Evolutionary conservation across 1,284 basidiomycete genomes (phyloP).

Genomic region (Cutaneotrichosporon dermatis): DNA sequence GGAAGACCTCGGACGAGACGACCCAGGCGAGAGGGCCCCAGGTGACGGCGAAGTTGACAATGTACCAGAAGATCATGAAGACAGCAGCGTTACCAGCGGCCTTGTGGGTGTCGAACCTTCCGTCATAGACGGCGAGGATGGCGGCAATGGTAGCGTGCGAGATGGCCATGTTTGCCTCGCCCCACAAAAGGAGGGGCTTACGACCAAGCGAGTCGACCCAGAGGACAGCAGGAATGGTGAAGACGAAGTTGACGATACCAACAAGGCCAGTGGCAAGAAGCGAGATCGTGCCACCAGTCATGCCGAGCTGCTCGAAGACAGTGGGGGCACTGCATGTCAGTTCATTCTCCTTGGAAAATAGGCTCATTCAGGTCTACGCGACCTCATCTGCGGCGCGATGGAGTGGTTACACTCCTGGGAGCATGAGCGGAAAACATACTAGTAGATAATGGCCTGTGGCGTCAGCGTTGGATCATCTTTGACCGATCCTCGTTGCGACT

Average conservation of each 20-base stretch:
- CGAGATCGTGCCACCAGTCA: conserved; percentile 53
- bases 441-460: conserved; percentile 17
- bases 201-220: conserved; percentile 47
- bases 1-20: conserved; percentile 47
- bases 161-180: conserved; percentile 44
- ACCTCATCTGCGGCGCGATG: too few species aligned
- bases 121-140: conserved; percentile 27
- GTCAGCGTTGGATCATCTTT: too few species aligned
- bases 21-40: conserved; percentile 49
- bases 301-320: conserved; percentile 20
- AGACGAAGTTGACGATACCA: conserved; percentile 58
- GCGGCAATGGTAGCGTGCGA: conserved; percentile 43
- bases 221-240: conserved; percentile 46
- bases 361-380: too few species aligned
- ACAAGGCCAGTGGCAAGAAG: conserved; percentile 76
- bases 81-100: conserved; percentile 20
- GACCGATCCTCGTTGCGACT: too few species aligned
- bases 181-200: conserved; percentile 41
- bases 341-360: too few species aligned
- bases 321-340: background rate
- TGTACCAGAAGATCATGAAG: conserved; percentile 38
- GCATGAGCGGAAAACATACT: too few species aligned
- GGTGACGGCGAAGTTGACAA: conserved; percentile 42
- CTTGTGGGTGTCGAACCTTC: conserved; percentile 13
- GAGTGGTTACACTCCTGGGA: too few species aligned